phyloP scores from a whole-genome alignment of 2,329 filamentous ascomycete species.

The Ascochyta pisi region DNA sequence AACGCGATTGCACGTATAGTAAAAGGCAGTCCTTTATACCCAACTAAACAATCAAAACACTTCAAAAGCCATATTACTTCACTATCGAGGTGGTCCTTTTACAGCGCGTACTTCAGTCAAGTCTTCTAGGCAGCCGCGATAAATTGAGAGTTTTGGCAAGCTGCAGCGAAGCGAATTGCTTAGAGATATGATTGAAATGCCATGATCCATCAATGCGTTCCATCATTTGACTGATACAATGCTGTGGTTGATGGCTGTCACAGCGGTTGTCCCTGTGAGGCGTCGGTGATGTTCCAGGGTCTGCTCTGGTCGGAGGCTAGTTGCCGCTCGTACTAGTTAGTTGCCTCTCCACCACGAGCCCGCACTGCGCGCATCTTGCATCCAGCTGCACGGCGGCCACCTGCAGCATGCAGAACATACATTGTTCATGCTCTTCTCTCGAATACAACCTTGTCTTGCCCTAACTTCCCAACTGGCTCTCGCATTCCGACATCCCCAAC shows the following conservation, averaged over 20 bases:
- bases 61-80: neutral
- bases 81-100: neutral
- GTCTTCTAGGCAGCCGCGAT: neutral
- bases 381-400: constrained; percentile 33
- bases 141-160: neutral
- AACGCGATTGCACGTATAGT: neutral
- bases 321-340: constrained; percentile 8
- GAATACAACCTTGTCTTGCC: constrained; percentile 10
- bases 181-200: neutral
- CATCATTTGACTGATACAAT: neutral
- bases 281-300: constrained; percentile 2
- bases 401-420: constrained; percentile 29
- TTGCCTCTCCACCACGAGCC: constrained; percentile 28
- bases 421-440: constrained; percentile 14
- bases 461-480: constrained; percentile 27
- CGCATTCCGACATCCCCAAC: constrained; percentile 21
- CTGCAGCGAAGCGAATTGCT: neutral
- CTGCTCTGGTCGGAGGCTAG: constrained; percentile 11
- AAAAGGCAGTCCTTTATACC: neutral
- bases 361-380: constrained; percentile 32
- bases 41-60: neutral
- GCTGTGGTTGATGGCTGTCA: neutral
- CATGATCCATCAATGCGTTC: neutral
- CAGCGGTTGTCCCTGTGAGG: neutral
- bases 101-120: neutral